Percentiles rank a stretch among this genome's conserved stretches.
phyloP scores from a whole-genome alignment of 1,284 basidiomycete genomes.

The Rhodotorula sp. region DNA sequence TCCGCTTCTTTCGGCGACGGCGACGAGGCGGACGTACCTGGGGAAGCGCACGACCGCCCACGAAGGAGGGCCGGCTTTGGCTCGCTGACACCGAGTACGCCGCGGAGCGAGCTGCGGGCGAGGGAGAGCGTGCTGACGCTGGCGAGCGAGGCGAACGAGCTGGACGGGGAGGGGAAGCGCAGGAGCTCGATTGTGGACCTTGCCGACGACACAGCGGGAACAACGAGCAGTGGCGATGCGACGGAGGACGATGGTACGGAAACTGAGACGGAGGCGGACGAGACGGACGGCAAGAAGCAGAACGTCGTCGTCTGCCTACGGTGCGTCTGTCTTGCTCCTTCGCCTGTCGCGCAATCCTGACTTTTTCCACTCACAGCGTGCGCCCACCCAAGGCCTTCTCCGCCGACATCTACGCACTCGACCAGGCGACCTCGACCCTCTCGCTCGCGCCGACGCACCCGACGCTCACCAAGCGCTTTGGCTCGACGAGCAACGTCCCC shows the following conservation, averaged over 20 bases:
- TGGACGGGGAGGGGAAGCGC: neutral
- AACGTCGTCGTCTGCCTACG: slow-evolving; percentile 43
- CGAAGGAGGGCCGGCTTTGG: slow-evolving; percentile 22
- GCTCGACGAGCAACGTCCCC: slow-evolving; percentile 17
- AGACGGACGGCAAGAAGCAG: slow-evolving; percentile 29
- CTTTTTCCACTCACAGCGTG: slow-evolving; percentile 9
- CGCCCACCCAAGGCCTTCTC: slow-evolving; percentile 18
- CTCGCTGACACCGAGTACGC: neutral
- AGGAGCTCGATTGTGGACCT: neutral
- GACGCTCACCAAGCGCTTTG: slow-evolving; percentile 40
- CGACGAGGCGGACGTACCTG: neutral
- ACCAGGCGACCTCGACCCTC: slow-evolving; percentile 17
- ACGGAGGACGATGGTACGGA: slow-evolving; percentile 5
- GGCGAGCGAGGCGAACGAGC: slow-evolving; percentile 8
- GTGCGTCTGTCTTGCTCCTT: slow-evolving; percentile 2
- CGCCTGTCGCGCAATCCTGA: neutral
- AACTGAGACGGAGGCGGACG: slow-evolving; percentile 31
- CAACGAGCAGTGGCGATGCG: neutral
- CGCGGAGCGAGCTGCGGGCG: no score
- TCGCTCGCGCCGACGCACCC: slow-evolving; percentile 38
- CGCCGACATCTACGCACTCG: slow-evolving; percentile 36
- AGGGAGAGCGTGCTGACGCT: neutral
- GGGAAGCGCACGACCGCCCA: slow-evolving; percentile 6
- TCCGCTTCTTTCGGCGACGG: slow-evolving; percentile 9
- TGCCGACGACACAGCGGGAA: neutral